Evolutionary conservation across 2,329 filamentous ascomycete genomes (phyloP).

Genomic region (Penicillium sp.): DNA sequence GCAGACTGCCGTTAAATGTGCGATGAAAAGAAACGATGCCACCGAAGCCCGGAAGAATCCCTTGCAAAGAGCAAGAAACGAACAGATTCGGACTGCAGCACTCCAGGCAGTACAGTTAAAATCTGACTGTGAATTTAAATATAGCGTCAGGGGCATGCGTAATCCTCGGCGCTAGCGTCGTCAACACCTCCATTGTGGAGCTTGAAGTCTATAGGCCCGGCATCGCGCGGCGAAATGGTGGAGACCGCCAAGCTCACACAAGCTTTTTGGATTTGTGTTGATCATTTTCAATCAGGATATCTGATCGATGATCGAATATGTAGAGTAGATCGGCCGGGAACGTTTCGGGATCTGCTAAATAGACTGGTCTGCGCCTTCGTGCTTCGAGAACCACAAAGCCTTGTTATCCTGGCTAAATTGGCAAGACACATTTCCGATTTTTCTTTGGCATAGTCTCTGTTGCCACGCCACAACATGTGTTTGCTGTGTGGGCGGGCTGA

Average conservation of each 20-base stretch:
- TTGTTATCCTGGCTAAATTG: no score
- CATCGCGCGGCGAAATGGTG: constrained; percentile 8
- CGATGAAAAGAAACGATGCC: neutral
- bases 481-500: no score
- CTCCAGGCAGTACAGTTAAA: constrained; percentile 3
- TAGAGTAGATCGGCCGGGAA: neutral
- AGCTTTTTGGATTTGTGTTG: constrained; percentile 17
- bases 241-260: constrained; percentile 19
- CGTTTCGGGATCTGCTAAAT: no score
- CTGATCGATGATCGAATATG: neutral
- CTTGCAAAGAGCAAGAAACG: no score
- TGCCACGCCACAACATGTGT: no score
- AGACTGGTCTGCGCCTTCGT: no score
- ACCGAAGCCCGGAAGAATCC: no score
- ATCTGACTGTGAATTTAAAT: constrained; percentile 6
- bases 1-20: neutral
- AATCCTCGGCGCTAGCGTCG: constrained; percentile 27
- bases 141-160: constrained; percentile 21
- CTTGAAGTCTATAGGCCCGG: neutral
- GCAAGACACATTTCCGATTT: no score
- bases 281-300: neutral
- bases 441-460: no score
- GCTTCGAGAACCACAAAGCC: no score
- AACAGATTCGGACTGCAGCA: neutral
- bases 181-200: constrained; percentile 20